A percentile compares a stretch with the other conserved stretches of the same genome.
Conservation (phyloP, 176 grass and related monocot genomes). For the Cenchrus americanus region DNA sequence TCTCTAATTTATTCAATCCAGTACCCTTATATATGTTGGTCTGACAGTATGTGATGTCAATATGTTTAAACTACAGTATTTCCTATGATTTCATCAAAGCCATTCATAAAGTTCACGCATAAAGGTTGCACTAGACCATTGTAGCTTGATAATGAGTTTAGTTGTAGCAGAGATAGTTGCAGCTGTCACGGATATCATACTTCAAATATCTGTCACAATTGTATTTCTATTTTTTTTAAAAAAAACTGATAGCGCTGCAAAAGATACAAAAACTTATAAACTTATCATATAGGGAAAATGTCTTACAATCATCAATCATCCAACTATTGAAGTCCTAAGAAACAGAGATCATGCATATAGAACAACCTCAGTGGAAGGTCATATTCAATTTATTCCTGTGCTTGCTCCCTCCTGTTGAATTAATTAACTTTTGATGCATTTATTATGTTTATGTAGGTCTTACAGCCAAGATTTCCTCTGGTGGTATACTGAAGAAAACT, state of each 20-base stretch:
- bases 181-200: neutral
- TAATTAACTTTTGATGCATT: conserved; percentile 16
- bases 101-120: neutral
- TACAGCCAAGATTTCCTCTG: conserved; percentile 65
- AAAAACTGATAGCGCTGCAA: neutral
- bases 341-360: too few relatives aligned
- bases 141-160: neutral
- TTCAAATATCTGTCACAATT: neutral
- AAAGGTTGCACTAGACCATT: neutral
- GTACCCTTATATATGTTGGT: neutral
- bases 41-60: neutral
- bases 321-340: neutral
- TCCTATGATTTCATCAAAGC: conserved; percentile 2
- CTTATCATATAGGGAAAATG: neutral
- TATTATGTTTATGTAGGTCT: conserved; percentile 61
- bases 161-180: neutral
- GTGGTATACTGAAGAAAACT: conserved; percentile 75
- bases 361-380: neutral
- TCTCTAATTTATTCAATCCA: neutral
- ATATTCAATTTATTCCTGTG: conserved; percentile 16
- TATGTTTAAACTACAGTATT: conserved; percentile 6
- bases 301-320: neutral
- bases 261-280: neutral
- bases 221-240: neutral
- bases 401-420: neutral